Percentiles rank a stretch among this genome's conserved stretches.
Evolutionary conservation across 768 basidiomycete genomes (phyloP).

Genomic region (Lactarius akahatsu): DNA sequence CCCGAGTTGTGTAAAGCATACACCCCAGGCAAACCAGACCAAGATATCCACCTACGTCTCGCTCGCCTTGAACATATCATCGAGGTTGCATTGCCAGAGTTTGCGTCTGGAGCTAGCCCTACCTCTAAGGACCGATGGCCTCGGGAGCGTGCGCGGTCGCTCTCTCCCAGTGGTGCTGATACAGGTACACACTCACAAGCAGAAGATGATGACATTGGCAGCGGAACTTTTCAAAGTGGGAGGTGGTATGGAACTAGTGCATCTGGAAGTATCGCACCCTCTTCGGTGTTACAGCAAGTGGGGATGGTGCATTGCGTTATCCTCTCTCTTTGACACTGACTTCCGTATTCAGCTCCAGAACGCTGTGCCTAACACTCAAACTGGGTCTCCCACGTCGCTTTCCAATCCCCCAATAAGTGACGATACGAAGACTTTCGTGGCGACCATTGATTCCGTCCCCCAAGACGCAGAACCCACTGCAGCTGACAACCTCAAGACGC

Average conservation of each 20-base stretch:
- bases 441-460: slow-evolving; percentile 43
- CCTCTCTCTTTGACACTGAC: not conserved
- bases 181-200: slow-evolving; percentile 70
- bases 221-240: slow-evolving; percentile 78
- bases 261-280: slow-evolving; percentile 79
- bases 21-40: slow-evolving; percentile 83
- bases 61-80: slow-evolving; percentile 79
- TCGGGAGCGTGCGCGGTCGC: slow-evolving; percentile 44
- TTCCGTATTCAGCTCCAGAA: slow-evolving; percentile 47
- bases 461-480: slow-evolving; percentile 51
- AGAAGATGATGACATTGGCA: slow-evolving; percentile 74
- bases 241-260: slow-evolving; percentile 86
- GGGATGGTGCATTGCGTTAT: slow-evolving; percentile 19
- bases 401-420: slow-evolving; percentile 29
- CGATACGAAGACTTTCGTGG: slow-evolving; percentile 33
- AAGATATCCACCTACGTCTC: slow-evolving; percentile 73
- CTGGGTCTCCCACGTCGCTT: slow-evolving; percentile 13
- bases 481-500: slow-evolving; percentile 77
- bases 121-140: slow-evolving; percentile 30
- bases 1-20: slow-evolving; percentile 87
- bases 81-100: slow-evolving; percentile 77
- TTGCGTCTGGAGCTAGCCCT: slow-evolving; percentile 47
- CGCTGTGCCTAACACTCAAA: slow-evolving; percentile 44
- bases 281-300: slow-evolving; percentile 78
- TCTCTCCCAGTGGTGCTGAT: slow-evolving; percentile 48